phyloP scores from a whole-genome alignment of 768 basidiomycete genomes.

The Hirschioporus abietinus region DNA sequence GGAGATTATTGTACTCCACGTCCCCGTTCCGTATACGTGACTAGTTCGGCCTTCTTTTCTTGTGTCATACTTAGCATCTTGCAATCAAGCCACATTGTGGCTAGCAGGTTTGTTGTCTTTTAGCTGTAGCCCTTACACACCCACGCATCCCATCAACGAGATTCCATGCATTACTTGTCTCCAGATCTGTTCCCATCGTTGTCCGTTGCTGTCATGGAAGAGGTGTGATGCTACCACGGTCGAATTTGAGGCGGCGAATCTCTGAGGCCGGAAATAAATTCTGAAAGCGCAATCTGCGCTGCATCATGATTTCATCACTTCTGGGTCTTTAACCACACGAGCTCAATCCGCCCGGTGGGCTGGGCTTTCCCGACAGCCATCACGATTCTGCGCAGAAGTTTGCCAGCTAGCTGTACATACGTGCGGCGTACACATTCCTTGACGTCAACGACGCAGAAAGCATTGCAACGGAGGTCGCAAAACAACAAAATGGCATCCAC shows the following conservation, averaged over 20 bases:
- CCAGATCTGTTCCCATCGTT: neutral
- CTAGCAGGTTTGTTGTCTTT: neutral
- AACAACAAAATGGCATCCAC: conserved; percentile 25
- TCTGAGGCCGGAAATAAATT: neutral
- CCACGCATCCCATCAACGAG: neutral
- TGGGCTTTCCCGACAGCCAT: neutral
- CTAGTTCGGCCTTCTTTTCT: neutral
- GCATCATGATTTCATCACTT: neutral
- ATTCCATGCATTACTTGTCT: neutral
- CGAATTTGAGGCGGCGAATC: neutral
- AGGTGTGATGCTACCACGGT: neutral
- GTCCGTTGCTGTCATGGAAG: neutral
- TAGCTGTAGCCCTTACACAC: neutral
- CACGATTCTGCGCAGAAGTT: neutral
- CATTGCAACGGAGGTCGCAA: neutral
- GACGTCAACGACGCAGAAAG: neutral
- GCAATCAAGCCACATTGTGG: neutral
- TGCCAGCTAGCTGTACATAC: neutral
- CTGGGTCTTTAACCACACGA: neutral
- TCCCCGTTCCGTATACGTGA: neutral
- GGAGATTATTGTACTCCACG: neutral
- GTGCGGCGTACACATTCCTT: neutral
- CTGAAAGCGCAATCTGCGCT: neutral
- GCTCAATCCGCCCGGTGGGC: neutral
- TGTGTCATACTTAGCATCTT: neutral